Conservation (phyloP, 2,329 filamentous ascomycete species). For the Parastagonospora nodorum region DNA sequence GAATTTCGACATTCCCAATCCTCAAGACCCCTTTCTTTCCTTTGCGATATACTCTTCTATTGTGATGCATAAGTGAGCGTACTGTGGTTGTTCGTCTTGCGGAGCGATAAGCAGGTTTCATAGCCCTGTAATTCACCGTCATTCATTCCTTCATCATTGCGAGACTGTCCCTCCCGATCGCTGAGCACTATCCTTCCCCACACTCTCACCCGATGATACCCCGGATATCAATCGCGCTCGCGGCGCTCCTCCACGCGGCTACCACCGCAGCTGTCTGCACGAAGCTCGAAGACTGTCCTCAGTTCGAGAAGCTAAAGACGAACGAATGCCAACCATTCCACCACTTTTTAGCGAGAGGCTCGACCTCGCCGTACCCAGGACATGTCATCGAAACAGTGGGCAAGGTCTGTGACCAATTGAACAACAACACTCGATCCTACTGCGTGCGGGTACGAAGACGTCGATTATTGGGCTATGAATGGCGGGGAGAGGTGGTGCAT, state of each 20-base stretch:
- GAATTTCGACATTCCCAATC: constrained; percentile 1
- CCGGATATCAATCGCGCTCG: constrained; percentile 13
- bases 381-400: constrained; percentile 33
- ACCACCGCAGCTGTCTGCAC: constrained; percentile 28
- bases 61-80: constrained; percentile 2
- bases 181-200: background rate
- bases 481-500: constrained; percentile 31
- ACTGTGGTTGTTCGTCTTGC: background rate
- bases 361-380: constrained; percentile 33
- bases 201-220: constrained; percentile 21
- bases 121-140: background rate
- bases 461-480: constrained; percentile 32
- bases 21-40: constrained; percentile 2
- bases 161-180: background rate
- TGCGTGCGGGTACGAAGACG: constrained; percentile 34
- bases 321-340: constrained; percentile 31
- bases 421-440: constrained; percentile 26
- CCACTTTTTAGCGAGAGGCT: constrained; percentile 33
- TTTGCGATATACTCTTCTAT: background rate
- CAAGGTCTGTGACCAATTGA: constrained; percentile 30
- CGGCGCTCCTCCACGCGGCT: constrained; percentile 22
- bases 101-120: constrained; percentile 4
- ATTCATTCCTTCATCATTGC: background rate
- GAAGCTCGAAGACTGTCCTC: constrained; percentile 32
- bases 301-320: constrained; percentile 28